A percentile compares a stretch with the other conserved stretches of the same genome.
These are phyloP conservation scores for Aspergillus sp. DNA, from an alignment of 2,329 filamentous ascomycete species.

Conservation along the genomic window DNA sequence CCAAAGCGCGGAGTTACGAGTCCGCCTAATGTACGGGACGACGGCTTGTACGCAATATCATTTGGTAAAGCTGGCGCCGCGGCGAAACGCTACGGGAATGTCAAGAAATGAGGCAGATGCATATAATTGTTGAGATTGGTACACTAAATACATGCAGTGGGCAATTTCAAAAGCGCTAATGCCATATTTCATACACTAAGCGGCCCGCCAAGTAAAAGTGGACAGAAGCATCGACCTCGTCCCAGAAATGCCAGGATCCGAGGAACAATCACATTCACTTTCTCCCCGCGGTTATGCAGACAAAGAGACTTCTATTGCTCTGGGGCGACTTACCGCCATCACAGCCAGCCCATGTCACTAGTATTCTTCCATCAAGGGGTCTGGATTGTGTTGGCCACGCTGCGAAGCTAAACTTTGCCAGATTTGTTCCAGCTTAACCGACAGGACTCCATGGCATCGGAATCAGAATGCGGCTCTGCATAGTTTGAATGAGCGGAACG, in stretches of 20 bases:
- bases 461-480: conserved; percentile 91
- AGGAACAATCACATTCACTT: conserved; percentile 4
- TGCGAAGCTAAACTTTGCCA: background rate
- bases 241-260: background rate
- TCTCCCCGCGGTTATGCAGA: background rate
- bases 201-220: conserved; percentile 10
- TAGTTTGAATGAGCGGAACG: conserved; percentile 90
- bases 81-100: background rate
- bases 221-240: conserved; percentile 1
- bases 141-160: conserved; percentile 15
- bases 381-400: background rate
- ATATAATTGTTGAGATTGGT: background rate
- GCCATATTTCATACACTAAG: conserved; percentile 17
- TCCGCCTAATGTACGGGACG: conserved; percentile 1
- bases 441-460: conserved; percentile 97
- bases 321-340: background rate
- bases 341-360: background rate
- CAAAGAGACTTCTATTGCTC: background rate
- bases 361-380: background rate
- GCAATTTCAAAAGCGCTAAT: conserved; percentile 18
- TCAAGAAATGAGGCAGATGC: conserved; percentile 2
- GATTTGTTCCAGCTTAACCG: conserved; percentile 50
- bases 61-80: background rate
- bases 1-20: conserved; percentile 3
- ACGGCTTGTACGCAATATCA: background rate